Base-by-base conservation (phyloP, 1,284 basidiomycete species). In the Cystobasidium pallidum region DNA sequence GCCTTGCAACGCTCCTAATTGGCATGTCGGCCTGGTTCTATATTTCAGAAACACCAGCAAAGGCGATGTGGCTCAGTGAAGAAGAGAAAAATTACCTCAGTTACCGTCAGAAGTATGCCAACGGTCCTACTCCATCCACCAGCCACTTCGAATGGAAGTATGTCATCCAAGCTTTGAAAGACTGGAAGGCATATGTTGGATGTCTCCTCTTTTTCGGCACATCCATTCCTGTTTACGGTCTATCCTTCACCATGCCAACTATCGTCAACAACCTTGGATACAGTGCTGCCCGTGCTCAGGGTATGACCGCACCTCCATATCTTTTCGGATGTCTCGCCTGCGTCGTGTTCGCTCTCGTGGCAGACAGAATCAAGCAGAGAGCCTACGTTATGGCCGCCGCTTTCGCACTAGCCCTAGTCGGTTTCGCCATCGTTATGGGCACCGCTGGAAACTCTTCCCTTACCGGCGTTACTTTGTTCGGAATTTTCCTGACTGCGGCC, bases 191-290 rank as follows among this genome's bases (percentile, higher is more conserved):
- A 17, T 72, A 64, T n/a, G 49, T 71, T 30, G 66, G 52, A n/a
- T 67, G 52, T 30, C 55, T 67, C 17, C 52, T 67, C 28, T 55
- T 58, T 36, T 67, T 67, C 52, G 66, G 66, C n/a, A 58, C 52
- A 6, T 67, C 66, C 15, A 67, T 67, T 26, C 66, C 66, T 21
- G 55, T 58, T 11, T 67, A 67, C 39, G 55, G 66, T 34, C 52
- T 67, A 30, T 36, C 26, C 15, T 67, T 57, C 52, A 49, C 66
- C 19, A 58, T 67, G 52, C 52, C 66, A 21, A 67, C 66, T 8
- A 67, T 67, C 39, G 66, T 67, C 66, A 67, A 67, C 39, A 58
- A 55, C 39, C 66, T 67, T n/a, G 66, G 66, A 15, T 67, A 67
- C 39, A 67, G 66, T 21, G 52, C 66, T 32, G 55, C 55, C 28